A percentile compares a stretch with the other conserved stretches of the same genome.
phyloP scores from a whole-genome alignment of 768 basidiomycete genomes.

The Imleria badia region DNA sequence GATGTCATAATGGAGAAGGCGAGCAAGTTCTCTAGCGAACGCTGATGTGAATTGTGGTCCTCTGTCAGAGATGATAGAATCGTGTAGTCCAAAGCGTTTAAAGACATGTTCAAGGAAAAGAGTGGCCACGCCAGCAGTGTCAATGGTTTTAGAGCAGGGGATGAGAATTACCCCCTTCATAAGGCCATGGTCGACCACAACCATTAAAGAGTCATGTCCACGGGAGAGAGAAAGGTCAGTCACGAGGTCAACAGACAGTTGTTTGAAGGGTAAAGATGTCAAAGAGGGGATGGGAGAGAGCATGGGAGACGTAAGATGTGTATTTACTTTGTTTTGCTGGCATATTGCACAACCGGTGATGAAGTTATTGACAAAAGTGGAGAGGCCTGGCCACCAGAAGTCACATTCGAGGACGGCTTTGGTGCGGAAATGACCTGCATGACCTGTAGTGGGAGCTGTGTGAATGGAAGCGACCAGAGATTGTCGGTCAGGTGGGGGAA shows the following conservation, averaged over 20 bases:
- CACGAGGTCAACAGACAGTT: background rate
- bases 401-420: background rate
- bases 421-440: background rate
- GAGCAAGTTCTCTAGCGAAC: background rate
- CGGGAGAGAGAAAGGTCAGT: background rate
- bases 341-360: no score
- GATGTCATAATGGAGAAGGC: no score
- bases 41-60: background rate
- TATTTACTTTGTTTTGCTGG: no score
- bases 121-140: background rate
- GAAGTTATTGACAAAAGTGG: no score
- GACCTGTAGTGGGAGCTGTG: background rate
- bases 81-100: no score
- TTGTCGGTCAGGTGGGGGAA: background rate
- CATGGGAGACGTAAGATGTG: no score
- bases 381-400: background rate
- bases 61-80: background rate
- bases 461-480: background rate
- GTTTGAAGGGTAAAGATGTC: background rate
- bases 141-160: background rate
- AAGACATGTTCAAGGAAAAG: no score
- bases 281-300: background rate
- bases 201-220: background rate
- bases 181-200: background rate
- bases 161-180: background rate